phyloP scores from a whole-genome alignment of 75 land plant genomes.

The Selaginella tamariscina region DNA sequence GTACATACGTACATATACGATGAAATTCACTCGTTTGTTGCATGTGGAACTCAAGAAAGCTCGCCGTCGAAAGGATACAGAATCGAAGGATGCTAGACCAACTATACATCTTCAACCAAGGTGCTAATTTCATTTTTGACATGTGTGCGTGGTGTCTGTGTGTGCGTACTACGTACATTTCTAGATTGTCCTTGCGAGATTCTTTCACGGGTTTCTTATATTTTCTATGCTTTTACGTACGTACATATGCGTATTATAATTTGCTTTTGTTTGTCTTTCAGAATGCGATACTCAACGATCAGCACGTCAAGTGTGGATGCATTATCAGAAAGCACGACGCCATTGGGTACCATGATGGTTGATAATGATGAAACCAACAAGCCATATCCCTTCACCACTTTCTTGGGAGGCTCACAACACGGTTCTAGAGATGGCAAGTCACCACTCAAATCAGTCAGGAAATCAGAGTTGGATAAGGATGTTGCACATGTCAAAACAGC shows the following conservation, averaged over 20 bases:
- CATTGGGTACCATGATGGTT: background rate
- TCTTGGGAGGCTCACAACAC: background rate
- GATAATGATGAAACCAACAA: background rate
- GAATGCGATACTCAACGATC: background rate
- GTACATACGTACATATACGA: constrained; percentile 28
- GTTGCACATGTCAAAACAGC: background rate
- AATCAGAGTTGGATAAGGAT: background rate
- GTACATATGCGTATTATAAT: background rate
- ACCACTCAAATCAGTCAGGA: background rate
- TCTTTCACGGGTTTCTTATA: too few relatives aligned
- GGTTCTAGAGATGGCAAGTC: background rate
- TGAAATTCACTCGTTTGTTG: background rate
- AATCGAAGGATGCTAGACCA: background rate
- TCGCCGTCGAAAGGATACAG: background rate
- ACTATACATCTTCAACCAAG: background rate
- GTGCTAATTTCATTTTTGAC: too few relatives aligned
- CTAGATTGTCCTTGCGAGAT: too few relatives aligned
- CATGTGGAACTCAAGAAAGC: background rate
- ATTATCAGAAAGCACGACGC: constrained; percentile 15
- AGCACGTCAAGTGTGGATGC: constrained; percentile 15
- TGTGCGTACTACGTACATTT: too few relatives aligned
- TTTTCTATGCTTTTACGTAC: too few relatives aligned
- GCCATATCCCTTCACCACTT: background rate
- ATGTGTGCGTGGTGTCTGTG: too few relatives aligned
- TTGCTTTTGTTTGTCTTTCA: background rate